These are phyloP conservation scores for Allium fistulosum DNA, from an alignment of 106 monocot genomes.

Conservation along the genomic window DNA sequence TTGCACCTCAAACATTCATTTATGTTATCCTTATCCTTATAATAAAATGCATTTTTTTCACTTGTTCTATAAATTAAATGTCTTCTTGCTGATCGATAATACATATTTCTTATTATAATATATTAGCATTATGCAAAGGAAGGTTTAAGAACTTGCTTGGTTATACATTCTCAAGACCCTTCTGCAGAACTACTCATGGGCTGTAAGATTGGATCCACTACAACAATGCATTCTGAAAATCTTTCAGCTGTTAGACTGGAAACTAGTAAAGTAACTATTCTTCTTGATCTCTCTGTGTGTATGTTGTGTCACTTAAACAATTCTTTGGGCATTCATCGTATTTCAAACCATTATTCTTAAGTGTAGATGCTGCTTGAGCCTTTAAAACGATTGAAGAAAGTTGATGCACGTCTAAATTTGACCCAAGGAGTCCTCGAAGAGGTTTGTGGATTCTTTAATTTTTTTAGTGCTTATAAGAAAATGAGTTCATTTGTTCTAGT, in stretches of 20 bases:
- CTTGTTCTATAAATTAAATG: too few species aligned
- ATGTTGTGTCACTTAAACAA: not conserved
- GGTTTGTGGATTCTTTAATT: conserved; percentile 33
- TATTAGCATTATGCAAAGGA: conserved; percentile 76
- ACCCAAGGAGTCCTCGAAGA: conserved; percentile 90
- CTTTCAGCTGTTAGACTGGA: conserved; percentile 68
- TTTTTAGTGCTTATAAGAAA: too few species aligned
- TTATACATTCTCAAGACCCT: conserved; percentile 77
- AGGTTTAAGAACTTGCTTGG: conserved; percentile 77
- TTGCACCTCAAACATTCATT: too few species aligned
- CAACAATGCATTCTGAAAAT: conserved; percentile 36
- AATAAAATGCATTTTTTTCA: too few species aligned
- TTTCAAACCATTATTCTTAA: conserved; percentile 7
- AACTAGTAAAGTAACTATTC: conserved; percentile 59
- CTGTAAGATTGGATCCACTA: conserved; percentile 55
- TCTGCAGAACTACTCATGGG: conserved; percentile 67
- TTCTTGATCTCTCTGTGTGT: not conserved
- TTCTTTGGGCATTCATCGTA: not conserved
- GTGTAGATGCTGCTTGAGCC: conserved; percentile 87
- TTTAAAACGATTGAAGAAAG: conserved; percentile 75
- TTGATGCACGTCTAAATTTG: conserved; percentile 70
- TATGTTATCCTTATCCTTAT: too few species aligned
- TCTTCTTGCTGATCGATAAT: not conserved
- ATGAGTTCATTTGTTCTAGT: too few species aligned
- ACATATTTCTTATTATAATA: not conserved